Evolutionary conservation across 1,139 yeast genomes (phyloP), one percentile per base, ranked within the genome.

Genomic region (Blastobotrys capitulatus): DNA sequence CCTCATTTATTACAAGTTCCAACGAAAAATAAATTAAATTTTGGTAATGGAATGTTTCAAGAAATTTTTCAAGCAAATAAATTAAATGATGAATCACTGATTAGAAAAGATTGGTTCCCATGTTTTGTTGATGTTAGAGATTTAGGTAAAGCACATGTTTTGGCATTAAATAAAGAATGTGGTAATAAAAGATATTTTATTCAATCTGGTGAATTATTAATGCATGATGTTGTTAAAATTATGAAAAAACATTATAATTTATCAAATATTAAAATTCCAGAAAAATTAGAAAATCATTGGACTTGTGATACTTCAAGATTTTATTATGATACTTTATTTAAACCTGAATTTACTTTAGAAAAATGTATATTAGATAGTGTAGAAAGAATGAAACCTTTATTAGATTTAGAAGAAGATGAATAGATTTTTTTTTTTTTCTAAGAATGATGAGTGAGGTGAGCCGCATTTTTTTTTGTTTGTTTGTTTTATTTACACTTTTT

Each of bases 81-180:
- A 7, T 6, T 6, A 6, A 10, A 15, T 3, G 25, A 36, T 18
- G n/a, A 5, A n/a, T 18, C 25, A 18, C 25, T 7, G 7, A 19
- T n/a, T 12, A 7, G 40, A 16, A 19, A 16, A 19, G 40, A 37
- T 26, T 8, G 16, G 26, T 37, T 37, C 25, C 40, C 40, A 19
- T 4, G 27, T 16, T 42, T 42, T 35, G 25, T 42, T n/a, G 46
- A 42, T 34, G 46, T 32, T 10, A n/a, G 46, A 13, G 46, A 42
- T 42, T 15, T 42, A 19, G 46, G 39, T 8, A 35, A 31, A 3
- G 46, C 46, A 2, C 38, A 34, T 19, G 39, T 42, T 16, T 16
- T 31, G 19, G 38, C 39, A 31, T 15, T 25, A 18, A 26, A 32
- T 9, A 32, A 26, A 2, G 29, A 13, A 10, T 26, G 35, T 18